Conservation (phyloP, 306 rosid genomes). For the Cucumis melo region DNA sequence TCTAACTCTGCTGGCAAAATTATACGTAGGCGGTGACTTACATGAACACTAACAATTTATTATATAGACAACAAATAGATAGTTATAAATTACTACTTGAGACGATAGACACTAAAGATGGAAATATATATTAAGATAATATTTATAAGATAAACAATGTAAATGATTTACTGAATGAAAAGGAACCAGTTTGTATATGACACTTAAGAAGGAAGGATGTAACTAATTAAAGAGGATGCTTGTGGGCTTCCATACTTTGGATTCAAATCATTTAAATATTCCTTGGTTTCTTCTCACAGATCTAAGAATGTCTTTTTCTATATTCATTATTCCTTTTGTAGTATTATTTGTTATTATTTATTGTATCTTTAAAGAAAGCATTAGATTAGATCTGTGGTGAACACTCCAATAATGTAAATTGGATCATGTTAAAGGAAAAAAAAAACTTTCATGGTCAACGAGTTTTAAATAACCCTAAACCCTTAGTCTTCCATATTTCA, state of each 20-base stretch:
- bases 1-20: too few species aligned
- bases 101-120: too few species aligned
- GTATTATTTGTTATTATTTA: neutral
- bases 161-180: neutral
- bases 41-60: too few species aligned
- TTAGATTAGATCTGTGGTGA: conserved; percentile 1
- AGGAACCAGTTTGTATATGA: neutral
- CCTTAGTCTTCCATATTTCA: too few species aligned
- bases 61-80: too few species aligned
- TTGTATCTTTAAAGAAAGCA: neutral
- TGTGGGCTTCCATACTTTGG: neutral
- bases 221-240: neutral
- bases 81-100: too few species aligned
- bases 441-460: too few species aligned
- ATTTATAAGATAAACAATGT: neutral
- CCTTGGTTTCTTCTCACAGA: neutral
- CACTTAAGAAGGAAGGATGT: neutral
- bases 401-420: neutral
- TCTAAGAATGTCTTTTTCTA: neutral
- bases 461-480: too few species aligned
- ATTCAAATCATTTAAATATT: neutral
- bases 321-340: neutral
- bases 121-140: too few species aligned
- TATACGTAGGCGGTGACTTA: too few species aligned
- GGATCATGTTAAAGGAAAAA: neutral